A percentile compares a stretch with the other conserved stretches of the same genome.
Evolutionary conservation across 2,329 filamentous ascomycete species (phyloP).

Genomic region (Septoria linicola): DNA sequence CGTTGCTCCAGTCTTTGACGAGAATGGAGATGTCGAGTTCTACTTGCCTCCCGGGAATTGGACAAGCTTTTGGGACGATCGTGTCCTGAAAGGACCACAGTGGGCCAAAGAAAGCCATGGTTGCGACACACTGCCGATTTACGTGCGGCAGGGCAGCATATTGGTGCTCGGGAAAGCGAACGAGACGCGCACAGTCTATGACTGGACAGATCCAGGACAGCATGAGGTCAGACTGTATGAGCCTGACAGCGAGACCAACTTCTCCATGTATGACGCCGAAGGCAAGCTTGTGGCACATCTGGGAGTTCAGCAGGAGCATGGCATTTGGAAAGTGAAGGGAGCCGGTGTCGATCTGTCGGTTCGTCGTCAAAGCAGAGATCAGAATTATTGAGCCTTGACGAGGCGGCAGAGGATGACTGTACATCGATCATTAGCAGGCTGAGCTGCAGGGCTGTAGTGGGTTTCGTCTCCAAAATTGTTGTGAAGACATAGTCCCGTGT

Average conservation of each 20-base stretch:
- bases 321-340: too few species aligned
- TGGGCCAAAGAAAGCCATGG: constrained; percentile 47
- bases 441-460: too few species aligned
- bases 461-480: too few species aligned
- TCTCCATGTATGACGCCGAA: constrained; percentile 15
- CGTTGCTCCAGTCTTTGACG: constrained; percentile 62
- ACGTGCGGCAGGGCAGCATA: constrained; percentile 43
- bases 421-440: too few species aligned
- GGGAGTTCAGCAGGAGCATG: too few species aligned
- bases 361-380: constrained; percentile 11
- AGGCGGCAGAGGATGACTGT: too few species aligned
- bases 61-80: constrained; percentile 51
- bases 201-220: constrained; percentile 39
- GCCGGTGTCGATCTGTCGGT: too few species aligned
- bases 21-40: too few species aligned
- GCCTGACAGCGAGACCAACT: constrained; percentile 37
- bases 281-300: too few species aligned
- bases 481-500: too few species aligned
- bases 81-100: constrained; percentile 43
- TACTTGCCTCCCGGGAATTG: constrained; percentile 56
- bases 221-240: constrained; percentile 43
- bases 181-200: constrained; percentile 39
- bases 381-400: constrained; percentile 17
- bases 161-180: constrained; percentile 43
- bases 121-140: constrained; percentile 44